phyloP scores from a whole-genome alignment of 2,329 filamentous ascomycete genomes.

The Phialemoniopsis sp. region DNA sequence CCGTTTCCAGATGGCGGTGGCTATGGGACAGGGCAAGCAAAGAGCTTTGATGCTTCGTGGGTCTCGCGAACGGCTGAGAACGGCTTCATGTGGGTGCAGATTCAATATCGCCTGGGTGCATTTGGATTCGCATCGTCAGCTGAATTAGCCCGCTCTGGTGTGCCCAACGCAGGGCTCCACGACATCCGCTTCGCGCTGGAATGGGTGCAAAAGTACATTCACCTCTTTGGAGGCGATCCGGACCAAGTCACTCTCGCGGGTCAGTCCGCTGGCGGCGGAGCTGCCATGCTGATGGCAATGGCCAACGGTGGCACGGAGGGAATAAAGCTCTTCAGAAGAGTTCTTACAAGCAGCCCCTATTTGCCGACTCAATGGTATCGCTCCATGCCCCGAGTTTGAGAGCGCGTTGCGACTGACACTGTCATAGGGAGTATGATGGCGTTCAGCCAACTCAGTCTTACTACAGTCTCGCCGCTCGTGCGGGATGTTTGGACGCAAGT shows the following conservation, averaged over 20 bases:
- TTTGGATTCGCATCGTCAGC: constrained; percentile 12
- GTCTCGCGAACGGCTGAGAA: constrained; percentile 17
- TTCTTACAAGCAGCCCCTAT: constrained; percentile 28
- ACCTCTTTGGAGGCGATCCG: constrained; percentile 48
- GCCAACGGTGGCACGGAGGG: constrained; percentile 36
- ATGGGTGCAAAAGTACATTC: constrained; percentile 50
- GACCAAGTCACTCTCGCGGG: constrained; percentile 49
- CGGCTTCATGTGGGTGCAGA: constrained; percentile 18
- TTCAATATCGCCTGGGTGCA: constrained; percentile 19
- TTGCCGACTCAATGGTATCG: constrained; percentile 9
- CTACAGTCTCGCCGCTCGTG: constrained; percentile 34
- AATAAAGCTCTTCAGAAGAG: constrained; percentile 39
- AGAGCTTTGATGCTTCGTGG: constrained; percentile 11
- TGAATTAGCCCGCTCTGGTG: constrained; percentile 8
- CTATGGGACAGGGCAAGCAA: constrained; percentile 16
- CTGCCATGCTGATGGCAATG: constrained; percentile 32
- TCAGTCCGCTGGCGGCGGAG: constrained; percentile 49
- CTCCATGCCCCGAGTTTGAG: neutral
- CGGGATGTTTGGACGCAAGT: constrained; percentile 27
- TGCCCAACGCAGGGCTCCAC: constrained; percentile 48
- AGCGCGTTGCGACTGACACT: neutral
- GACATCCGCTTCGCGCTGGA: constrained; percentile 47
- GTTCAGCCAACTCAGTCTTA: constrained; percentile 39
- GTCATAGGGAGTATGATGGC: constrained; percentile 33
- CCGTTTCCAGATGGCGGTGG: constrained; percentile 17